phyloP scores from a whole-genome alignment of 73 alveolate genomes.

The Loxodes magnus region DNA sequence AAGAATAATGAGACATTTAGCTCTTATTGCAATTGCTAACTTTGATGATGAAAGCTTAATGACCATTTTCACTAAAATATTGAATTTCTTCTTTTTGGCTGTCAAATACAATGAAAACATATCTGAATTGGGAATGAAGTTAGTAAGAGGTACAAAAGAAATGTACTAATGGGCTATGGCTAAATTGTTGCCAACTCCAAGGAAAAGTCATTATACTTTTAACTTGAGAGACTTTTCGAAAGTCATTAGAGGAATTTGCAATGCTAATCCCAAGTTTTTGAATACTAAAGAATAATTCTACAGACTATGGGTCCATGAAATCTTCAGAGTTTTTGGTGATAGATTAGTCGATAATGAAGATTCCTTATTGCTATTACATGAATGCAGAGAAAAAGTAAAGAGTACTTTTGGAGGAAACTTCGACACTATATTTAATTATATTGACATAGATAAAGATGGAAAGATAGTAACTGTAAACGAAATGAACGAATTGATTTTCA shows the following conservation, averaged over 20 bases:
- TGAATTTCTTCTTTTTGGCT: conserved; percentile 81
- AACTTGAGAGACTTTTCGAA: conserved; percentile 98
- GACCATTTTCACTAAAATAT: conserved; percentile 88
- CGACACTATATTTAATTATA: conserved; percentile 72
- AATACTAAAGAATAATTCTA: conserved; percentile 67
- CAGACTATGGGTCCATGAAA: conserved; percentile 96
- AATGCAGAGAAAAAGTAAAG: conserved; percentile 81
- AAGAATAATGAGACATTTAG: conserved; percentile 89
- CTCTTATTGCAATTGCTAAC: conserved; percentile 81
- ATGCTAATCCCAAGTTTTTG: conserved; percentile 76
- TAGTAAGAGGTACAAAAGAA: conserved; percentile 84
- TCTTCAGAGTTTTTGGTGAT: conserved; percentile 97
- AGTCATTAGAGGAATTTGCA: conserved; percentile 93
- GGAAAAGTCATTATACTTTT: conserved; percentile 97
- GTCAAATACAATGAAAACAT: conserved; percentile 74
- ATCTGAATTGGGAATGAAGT: conserved; percentile 62
- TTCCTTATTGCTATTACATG: conserved; percentile 89
- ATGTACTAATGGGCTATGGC: conserved; percentile 89
- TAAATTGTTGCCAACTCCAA: conserved; percentile 97
- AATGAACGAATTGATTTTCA: conserved; percentile 85
- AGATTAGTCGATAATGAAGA: conserved; percentile 96
- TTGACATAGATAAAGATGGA: conserved; percentile 74
- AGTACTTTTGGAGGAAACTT: conserved; percentile 84
- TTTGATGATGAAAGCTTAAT: conserved; percentile 91
- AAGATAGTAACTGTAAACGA: conserved; percentile 88